A percentile compares a stretch with the other conserved stretches of the same genome.
Conservation (phyloP, 2,329 filamentous ascomycete species). For the Aureobasidium uvarum region DNA sequence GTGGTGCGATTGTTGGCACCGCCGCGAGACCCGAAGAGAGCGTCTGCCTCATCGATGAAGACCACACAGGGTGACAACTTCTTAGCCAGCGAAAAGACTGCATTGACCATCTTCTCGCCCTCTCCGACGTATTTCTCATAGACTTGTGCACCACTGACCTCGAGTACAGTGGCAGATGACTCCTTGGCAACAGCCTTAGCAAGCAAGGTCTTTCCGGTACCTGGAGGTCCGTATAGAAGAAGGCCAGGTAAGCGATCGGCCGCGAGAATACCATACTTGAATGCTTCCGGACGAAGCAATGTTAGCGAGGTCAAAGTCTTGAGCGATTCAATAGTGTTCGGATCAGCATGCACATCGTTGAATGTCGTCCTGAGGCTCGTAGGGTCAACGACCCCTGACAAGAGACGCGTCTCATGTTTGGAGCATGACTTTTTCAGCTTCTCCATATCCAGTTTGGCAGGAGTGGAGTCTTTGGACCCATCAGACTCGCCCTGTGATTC, state of each 20-base stretch:
- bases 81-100: slow-evolving; percentile 85
- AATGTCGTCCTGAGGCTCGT: slow-evolving; percentile 84
- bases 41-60: slow-evolving; percentile 96
- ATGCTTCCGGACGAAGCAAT: slow-evolving; percentile 86
- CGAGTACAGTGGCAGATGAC: slow-evolving; percentile 67
- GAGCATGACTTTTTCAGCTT: slow-evolving; percentile 60
- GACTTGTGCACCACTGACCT: slow-evolving; percentile 85
- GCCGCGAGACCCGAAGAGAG: slow-evolving; percentile 77
- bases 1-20: slow-evolving; percentile 64
- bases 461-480: background rate
- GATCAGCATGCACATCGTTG: slow-evolving; percentile 76
- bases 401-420: slow-evolving; percentile 76
- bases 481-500: background rate
- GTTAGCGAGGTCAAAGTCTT: slow-evolving; percentile 87
- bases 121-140: slow-evolving; percentile 97
- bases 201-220: slow-evolving; percentile 82
- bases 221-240: slow-evolving; percentile 92
- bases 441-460: slow-evolving; percentile 41
- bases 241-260: slow-evolving; percentile 88
- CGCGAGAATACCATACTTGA: slow-evolving; percentile 88
- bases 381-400: slow-evolving; percentile 78
- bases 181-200: slow-evolving; percentile 65
- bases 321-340: slow-evolving; percentile 80
- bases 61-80: slow-evolving; percentile 85
- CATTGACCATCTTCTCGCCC: slow-evolving; percentile 91